phyloP scores from a whole-genome alignment of 2,329 filamentous ascomycete species.

The Neonectria neomacrospora region DNA sequence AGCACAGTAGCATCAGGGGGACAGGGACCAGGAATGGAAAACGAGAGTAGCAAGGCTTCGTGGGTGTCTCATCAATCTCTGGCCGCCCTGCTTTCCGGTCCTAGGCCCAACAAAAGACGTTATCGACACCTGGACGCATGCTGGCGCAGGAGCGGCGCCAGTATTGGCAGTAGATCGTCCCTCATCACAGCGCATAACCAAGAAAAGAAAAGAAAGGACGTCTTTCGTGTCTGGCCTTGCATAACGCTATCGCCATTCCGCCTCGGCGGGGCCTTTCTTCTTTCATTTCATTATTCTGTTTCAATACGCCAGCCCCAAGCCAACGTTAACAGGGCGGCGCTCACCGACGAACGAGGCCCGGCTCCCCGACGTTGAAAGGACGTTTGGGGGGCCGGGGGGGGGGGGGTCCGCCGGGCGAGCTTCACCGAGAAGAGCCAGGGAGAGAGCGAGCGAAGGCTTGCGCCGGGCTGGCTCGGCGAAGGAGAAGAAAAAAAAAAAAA shows the following conservation, averaged over 20 bases:
- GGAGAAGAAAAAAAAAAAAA: neutral
- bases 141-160: constrained; percentile 24
- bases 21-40: constrained; percentile 14
- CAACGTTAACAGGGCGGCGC: constrained; percentile 7
- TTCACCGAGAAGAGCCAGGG: neutral
- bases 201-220: constrained; percentile 7
- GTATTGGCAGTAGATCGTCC: constrained; percentile 19
- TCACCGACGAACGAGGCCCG: constrained; percentile 26
- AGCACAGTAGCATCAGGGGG: constrained; percentile 1
- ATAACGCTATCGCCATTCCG: constrained; percentile 41
- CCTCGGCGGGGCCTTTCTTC: constrained; percentile 27
- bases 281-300: too few relatives aligned
- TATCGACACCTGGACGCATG: constrained; percentile 2
- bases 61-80: constrained; percentile 20
- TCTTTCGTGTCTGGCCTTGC: constrained; percentile 32
- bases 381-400: too few relatives aligned
- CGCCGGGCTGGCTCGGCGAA: neutral
- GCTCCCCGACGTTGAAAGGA: neutral
- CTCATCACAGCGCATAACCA: neutral
- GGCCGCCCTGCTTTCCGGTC: constrained; percentile 3
- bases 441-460: neutral
- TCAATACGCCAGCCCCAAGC: constrained; percentile 13
- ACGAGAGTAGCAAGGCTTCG: neutral
- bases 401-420: neutral
- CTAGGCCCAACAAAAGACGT: constrained; percentile 6